Base-by-base conservation (phyloP, 805 yeast genomes). In the Wickerhamiella nectarea region DNA sequence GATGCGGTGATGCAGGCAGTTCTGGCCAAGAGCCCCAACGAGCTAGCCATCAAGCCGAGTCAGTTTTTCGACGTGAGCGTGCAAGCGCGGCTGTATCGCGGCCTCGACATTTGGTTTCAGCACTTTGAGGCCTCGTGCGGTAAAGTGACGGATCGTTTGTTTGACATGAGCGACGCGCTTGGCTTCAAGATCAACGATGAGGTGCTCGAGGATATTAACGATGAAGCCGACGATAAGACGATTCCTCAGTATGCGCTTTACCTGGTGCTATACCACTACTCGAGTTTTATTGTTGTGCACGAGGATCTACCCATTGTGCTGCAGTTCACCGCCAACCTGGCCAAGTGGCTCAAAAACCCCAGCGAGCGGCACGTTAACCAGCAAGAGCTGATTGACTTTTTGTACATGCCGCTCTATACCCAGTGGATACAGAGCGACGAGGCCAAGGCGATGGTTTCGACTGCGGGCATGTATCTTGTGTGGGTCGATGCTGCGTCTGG, bases 61-160 rank as follows among this genome's bases (percentile, higher is more conserved):
- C 45, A 43, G 10, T 46, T 47, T 20, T 48, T 48, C 36, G 59
- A 57, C 42, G 47, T 50, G 7, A 45, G 49, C 7, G 45, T 56
- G 8, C 59, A 52, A 47, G 54, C 52, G 3, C 51, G 61, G 9
- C 37, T 58, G 14, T 56, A 54, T 26, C 52, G 60, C 6, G 62
- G 58, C 9, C 52, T 58, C 21, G 60, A 58, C 34, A 50, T 54
- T 6, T 58, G 63, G 63, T 50, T 50, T 19, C 52, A 48, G 34
- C 49, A 51, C 36, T 58, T 56, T 46, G 54, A 48, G 28, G 48
- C 48, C 0, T 47, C 57, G 14, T 50, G 51, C 26, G 62, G 60
- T 28, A 48, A 51, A 19, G 48, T 52, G 6, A 56, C 51, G 18
- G 55, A 54, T 34, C 47, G 50, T 38, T 49, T 58, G 28, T 50